Percentiles rank a stretch among this genome's conserved stretches.
phyloP scores from a whole-genome alignment of 2,329 filamentous ascomycete genomes.

The Colletotrichum sojae region DNA sequence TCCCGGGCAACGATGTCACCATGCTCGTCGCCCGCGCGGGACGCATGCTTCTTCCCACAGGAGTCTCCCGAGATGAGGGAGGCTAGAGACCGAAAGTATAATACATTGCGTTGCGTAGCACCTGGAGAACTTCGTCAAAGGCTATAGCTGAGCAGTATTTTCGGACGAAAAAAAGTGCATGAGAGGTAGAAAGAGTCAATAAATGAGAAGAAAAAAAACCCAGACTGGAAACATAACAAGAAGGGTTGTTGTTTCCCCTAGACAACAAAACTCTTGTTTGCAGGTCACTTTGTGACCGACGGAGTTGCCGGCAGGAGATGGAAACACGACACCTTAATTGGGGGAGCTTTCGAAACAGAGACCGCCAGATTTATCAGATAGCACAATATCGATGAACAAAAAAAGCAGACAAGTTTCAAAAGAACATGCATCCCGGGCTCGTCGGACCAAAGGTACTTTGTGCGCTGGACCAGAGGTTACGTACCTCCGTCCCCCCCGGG shows the following conservation, averaged over 20 bases:
- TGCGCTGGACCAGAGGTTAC: conserved; percentile 14
- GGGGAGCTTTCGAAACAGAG: conserved; percentile 26
- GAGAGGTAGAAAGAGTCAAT: neutral
- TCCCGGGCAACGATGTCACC: conserved; percentile 6
- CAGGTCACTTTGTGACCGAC: neutral
- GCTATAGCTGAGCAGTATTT: neutral
- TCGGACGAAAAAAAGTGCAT: neutral
- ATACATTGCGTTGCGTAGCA: conserved; percentile 16
- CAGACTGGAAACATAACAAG: neutral
- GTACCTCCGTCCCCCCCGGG: conserved; percentile 4
- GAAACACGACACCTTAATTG: neutral
- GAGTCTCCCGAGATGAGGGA: conserved; percentile 19
- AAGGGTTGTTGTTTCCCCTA: neutral
- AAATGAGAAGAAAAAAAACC: neutral
- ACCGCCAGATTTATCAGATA: conserved; percentile 8
- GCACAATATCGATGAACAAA: neutral
- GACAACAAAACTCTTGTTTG: no score
- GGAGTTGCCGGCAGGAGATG: conserved; percentile 1
- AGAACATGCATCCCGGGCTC: conserved; percentile 20
- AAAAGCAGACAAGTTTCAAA: conserved; percentile 18
- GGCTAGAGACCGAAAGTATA: conserved; percentile 18
- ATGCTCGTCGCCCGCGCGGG: neutral
- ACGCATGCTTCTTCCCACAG: conserved; percentile 8
- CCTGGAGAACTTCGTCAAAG: neutral
- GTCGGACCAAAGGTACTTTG: neutral